A percentile compares a stretch with the other conserved stretches of the same genome.
phyloP scores from a whole-genome alignment of 495 filamentous ascomycete genomes.

The Oidiodendron maius region DNA sequence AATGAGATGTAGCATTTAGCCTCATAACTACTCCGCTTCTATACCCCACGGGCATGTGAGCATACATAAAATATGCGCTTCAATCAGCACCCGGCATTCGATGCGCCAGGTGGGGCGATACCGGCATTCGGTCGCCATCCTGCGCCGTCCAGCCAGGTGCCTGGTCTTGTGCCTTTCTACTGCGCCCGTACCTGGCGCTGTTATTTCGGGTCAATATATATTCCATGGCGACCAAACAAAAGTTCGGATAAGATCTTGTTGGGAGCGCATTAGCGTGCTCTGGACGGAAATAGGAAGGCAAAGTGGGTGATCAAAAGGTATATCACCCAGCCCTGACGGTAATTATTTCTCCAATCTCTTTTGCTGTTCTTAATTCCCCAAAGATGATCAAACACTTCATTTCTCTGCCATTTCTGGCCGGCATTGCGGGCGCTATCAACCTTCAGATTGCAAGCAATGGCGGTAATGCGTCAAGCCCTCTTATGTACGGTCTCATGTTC shows the following conservation, averaged over 20 bases:
- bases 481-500: constrained; percentile 56
- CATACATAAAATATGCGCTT: background rate
- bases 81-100: background rate
- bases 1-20: background rate
- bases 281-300: background rate
- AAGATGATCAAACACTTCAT: background rate
- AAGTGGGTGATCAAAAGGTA: background rate
- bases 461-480: constrained; percentile 46
- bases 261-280: background rate
- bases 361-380: background rate
- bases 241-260: background rate
- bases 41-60: background rate
- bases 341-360: background rate
- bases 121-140: background rate
- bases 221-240: background rate
- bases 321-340: background rate
- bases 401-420: constrained; percentile 1
- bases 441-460: constrained; percentile 37
- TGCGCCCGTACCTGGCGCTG: background rate
- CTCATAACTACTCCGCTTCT: background rate
- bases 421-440: constrained; percentile 11
- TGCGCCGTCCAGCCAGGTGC: background rate
- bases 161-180: background rate
- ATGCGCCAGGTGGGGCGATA: background rate
- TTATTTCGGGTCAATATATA: background rate